phyloP scores from a whole-genome alignment of 352 stramenopile species.

The Aphanomyces cochlioides region DNA sequence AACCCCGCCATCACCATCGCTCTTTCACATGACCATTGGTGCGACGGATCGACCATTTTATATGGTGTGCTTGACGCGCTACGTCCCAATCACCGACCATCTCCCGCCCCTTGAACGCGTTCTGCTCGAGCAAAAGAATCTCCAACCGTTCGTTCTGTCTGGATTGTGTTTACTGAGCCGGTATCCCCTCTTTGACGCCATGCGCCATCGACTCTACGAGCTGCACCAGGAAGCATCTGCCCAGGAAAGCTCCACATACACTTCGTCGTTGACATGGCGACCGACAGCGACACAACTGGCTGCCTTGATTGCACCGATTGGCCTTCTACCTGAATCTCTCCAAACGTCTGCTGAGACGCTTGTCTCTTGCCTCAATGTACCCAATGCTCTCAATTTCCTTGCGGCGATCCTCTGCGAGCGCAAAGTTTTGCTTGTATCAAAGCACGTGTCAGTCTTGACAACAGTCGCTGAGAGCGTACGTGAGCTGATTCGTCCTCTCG shows the following conservation, averaged over 20 bases:
- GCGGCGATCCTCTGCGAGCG: conserved; percentile 73
- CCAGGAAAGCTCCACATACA: not conserved
- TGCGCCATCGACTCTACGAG: conserved; percentile 64
- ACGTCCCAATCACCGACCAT: conserved; percentile 61
- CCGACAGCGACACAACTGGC: conserved; percentile 5
- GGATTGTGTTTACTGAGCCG: conserved; percentile 79
- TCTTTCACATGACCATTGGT: conserved; percentile 83
- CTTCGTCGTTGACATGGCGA: not conserved
- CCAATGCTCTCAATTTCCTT: conserved; percentile 71
- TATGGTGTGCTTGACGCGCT: conserved; percentile 71
- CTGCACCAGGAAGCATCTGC: conserved; percentile 45
- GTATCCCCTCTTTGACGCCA: conserved; percentile 74
- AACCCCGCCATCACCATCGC: conserved; percentile 51
- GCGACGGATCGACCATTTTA: conserved; percentile 81
- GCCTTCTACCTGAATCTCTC: not conserved
- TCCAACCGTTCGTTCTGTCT: conserved; percentile 71
- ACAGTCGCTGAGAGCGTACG: conserved; percentile 73
- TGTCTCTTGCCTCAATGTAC: conserved; percentile 73
- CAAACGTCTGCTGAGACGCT: conserved; percentile 82
- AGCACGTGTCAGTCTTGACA: conserved; percentile 75
- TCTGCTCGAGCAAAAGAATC: conserved; percentile 71
- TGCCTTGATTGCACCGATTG: not conserved
- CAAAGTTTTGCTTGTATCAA: conserved; percentile 78
- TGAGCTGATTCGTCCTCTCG: conserved; percentile 78
- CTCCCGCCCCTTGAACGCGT: conserved; percentile 71